Percentiles rank a stretch among this genome's conserved stretches.
phyloP scores from a whole-genome alignment of 768 basidiomycete genomes.

The Rhodocollybia butyracea region DNA sequence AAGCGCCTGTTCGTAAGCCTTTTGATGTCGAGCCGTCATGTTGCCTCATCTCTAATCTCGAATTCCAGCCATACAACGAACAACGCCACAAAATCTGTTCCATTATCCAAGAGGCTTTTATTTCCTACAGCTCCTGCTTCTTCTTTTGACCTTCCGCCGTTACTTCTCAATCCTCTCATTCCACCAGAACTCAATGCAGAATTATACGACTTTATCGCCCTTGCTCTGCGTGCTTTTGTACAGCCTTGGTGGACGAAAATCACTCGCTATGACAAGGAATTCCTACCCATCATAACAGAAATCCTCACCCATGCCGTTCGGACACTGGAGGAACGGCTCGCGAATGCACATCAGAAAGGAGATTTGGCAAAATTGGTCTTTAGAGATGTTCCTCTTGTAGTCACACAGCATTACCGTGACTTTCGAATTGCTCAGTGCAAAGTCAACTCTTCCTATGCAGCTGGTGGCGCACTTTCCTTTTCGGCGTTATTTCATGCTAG shows the following conservation, averaged over 20 bases:
- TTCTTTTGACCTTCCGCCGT: conserved; percentile 39
- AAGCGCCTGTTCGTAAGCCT: neutral
- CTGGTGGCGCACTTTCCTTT: conserved; percentile 58
- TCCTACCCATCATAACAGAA: conserved; percentile 67
- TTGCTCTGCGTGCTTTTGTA: conserved; percentile 74
- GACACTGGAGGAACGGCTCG: conserved; percentile 55
- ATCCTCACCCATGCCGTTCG: conserved; percentile 58
- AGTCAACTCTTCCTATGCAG: conserved; percentile 65
- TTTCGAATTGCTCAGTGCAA: conserved; percentile 68
- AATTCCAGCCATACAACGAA: neutral
- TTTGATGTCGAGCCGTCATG: neutral
- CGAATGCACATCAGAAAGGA: conserved; percentile 23
- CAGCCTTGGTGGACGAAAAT: conserved; percentile 86
- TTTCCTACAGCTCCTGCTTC: conserved; percentile 1
- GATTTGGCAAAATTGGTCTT: conserved; percentile 64
- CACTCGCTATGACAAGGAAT: conserved; percentile 78
- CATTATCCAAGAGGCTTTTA: conserved; percentile 2
- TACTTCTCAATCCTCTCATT: conserved; percentile 43
- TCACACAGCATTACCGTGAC: conserved; percentile 77
- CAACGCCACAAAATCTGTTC: neutral
- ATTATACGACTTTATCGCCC: conserved; percentile 77
- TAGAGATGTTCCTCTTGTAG: conserved; percentile 56
- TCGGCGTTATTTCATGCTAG: conserved; percentile 73
- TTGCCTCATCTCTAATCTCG: neutral
- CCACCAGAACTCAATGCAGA: conserved; percentile 61